These are phyloP conservation scores for Dictyostelium capitatum DNA, from an alignment of 78 protist genomes.

Conservation along the genomic window DNA sequence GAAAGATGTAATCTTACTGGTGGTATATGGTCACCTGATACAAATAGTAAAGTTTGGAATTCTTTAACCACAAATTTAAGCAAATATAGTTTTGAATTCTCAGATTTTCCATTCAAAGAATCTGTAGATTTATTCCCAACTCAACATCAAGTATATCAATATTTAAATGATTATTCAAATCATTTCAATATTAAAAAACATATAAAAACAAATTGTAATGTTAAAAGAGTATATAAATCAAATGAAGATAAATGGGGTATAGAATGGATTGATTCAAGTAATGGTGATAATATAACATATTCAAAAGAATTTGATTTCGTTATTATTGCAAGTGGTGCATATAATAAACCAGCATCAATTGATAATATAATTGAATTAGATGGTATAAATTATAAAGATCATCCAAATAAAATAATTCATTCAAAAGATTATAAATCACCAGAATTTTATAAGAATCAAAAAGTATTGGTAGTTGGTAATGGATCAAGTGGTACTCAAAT, in stretches of 20 bases:
- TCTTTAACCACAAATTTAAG: background rate
- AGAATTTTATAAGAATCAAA: background rate
- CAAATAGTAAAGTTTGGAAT: constrained; percentile 5
- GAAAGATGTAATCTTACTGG: constrained; percentile 29
- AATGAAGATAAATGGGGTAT: background rate
- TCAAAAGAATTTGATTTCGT: background rate
- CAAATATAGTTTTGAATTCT: background rate
- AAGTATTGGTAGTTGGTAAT: background rate
- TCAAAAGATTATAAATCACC: constrained; percentile 7
- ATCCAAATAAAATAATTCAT: background rate
- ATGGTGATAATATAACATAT: no score
- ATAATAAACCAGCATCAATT: background rate
- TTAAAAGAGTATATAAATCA: background rate
- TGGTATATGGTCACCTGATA: background rate
- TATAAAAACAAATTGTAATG: background rate
- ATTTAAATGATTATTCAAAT: background rate
- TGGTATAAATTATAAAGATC: no score
- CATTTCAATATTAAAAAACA: background rate
- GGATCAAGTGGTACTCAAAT: background rate
- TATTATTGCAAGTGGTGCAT: background rate
- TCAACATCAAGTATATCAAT: background rate
- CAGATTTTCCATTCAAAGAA: constrained; percentile 20
- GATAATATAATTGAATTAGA: no score
- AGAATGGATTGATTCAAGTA: background rate
- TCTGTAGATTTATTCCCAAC: background rate